Conservation (phyloP, 129 eudicot genomes). For the Flaveria linearis region DNA sequence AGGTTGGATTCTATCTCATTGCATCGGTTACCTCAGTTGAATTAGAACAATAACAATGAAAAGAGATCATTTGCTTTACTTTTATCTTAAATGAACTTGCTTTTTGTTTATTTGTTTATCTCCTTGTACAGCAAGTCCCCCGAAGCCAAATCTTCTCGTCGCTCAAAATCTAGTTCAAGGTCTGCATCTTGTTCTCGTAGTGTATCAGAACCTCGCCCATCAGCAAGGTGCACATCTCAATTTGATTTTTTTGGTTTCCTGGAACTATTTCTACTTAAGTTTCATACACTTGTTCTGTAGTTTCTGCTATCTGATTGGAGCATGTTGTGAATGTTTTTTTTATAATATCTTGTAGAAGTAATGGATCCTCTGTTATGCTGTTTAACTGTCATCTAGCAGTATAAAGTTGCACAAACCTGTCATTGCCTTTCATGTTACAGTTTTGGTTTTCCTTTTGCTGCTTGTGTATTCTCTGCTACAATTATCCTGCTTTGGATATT, state of each 20-base stretch:
- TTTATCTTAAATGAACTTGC: background rate
- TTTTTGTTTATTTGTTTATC: background rate
- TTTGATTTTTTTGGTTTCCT: background rate
- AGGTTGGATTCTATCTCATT: slow-evolving; percentile 39
- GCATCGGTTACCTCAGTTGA: background rate
- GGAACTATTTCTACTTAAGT: background rate
- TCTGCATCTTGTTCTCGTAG: slow-evolving; percentile 68
- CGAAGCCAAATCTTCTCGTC: slow-evolving; percentile 67
- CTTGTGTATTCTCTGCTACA: background rate
- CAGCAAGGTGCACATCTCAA: slow-evolving; percentile 56
- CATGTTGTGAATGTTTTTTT: background rate
- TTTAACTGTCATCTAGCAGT: background rate
- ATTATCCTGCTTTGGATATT: no score
- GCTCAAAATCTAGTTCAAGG: slow-evolving; percentile 83
- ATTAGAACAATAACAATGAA: background rate
- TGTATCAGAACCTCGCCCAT: slow-evolving; percentile 54
- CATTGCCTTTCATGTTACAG: background rate
- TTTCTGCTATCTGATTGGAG: background rate
- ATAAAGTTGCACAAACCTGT: background rate
- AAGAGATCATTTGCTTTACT: background rate
- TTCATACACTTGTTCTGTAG: background rate
- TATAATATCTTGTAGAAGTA: background rate
- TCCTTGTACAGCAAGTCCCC: slow-evolving; percentile 72
- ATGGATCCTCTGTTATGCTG: background rate
- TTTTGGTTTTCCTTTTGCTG: background rate